Percentiles rank a stretch among this genome's conserved stretches.
phyloP scores from a whole-genome alignment of 177 flowering plant species.

The Telopea speciosissima region DNA sequence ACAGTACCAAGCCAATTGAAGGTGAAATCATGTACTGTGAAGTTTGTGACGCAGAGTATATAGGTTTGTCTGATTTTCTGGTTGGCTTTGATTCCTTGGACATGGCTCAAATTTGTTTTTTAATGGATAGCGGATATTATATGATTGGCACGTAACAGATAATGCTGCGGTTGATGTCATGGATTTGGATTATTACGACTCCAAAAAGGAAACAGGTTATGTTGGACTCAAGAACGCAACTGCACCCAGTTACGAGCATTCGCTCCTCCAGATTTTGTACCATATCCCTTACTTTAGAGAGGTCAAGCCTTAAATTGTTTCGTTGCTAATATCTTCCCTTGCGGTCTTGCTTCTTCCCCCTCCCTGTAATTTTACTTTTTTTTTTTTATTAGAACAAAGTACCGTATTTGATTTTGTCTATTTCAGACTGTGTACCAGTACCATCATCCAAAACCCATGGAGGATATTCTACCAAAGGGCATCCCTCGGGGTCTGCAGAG shows the following conservation, averaged over 20 bases:
- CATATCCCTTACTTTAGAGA: slow-evolving; percentile 80
- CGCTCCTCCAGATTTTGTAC: slow-evolving; percentile 67
- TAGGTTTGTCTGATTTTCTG: neutral
- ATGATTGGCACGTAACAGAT: slow-evolving; percentile 52
- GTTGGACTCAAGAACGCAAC: slow-evolving; percentile 87
- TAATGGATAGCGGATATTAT: slow-evolving; percentile 46
- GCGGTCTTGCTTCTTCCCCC: neutral
- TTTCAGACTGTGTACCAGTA: slow-evolving; percentile 72
- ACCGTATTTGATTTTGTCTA: neutral
- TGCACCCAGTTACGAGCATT: slow-evolving; percentile 87
- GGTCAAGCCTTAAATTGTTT: slow-evolving; percentile 25
- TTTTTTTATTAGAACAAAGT: neutral
- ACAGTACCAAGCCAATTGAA: slow-evolving; percentile 32
- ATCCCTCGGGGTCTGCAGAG: slow-evolving; percentile 63
- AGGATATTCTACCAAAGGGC: slow-evolving; percentile 42
- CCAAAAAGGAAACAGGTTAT: slow-evolving; percentile 83
- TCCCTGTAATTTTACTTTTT: no score
- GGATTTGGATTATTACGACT: slow-evolving; percentile 70
- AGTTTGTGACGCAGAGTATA: neutral
- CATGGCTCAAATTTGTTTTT: neutral
- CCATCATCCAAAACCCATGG: slow-evolving; percentile 48
- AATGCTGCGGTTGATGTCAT: slow-evolving; percentile 75
- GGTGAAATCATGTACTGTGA: no score
- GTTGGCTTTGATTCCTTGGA: neutral
- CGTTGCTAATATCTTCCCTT: neutral